phyloP scores from a whole-genome alignment of 345 rosid species.

The Eucalyptus rudis region DNA sequence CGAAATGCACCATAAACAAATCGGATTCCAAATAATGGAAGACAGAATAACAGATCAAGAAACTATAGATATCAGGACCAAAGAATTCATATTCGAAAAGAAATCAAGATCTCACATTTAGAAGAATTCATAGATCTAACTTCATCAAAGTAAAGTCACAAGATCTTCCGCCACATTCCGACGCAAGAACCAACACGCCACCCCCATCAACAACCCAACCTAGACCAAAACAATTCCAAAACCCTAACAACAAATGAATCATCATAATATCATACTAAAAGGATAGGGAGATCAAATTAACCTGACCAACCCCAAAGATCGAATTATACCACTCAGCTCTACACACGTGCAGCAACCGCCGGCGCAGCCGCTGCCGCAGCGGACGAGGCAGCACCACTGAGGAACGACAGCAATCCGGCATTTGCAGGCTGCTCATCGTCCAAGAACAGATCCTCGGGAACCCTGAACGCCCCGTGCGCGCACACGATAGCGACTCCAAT shows the following conservation, averaged over 20 bases:
- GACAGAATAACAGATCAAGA: neutral
- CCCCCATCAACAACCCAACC: neutral
- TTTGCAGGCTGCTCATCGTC: constrained; percentile 67
- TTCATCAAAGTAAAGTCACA: neutral
- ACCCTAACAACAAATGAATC: neutral
- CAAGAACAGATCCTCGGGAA: constrained; percentile 73
- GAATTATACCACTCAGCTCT: neutral
- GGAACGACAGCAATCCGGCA: constrained; percentile 59
- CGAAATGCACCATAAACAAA: neutral
- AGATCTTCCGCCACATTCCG: neutral
- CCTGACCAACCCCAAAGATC: neutral
- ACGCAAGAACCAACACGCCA: neutral
- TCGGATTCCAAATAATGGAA: neutral
- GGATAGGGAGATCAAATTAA: neutral
- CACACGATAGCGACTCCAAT: constrained; percentile 60
- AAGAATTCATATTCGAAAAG: neutral
- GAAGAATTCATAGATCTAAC: neutral
- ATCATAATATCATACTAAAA: neutral
- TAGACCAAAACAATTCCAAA: neutral
- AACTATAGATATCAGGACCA: neutral
- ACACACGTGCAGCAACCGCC: neutral
- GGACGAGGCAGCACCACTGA: constrained; percentile 51
- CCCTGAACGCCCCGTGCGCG: constrained; percentile 74
- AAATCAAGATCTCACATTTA: neutral
- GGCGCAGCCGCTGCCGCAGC: constrained; percentile 39